Evolutionary conservation across 2,329 filamentous ascomycete species (phyloP), one percentile per base, ranked within the genome.

Genomic region (Neofusicoccum laricinum): DNA sequence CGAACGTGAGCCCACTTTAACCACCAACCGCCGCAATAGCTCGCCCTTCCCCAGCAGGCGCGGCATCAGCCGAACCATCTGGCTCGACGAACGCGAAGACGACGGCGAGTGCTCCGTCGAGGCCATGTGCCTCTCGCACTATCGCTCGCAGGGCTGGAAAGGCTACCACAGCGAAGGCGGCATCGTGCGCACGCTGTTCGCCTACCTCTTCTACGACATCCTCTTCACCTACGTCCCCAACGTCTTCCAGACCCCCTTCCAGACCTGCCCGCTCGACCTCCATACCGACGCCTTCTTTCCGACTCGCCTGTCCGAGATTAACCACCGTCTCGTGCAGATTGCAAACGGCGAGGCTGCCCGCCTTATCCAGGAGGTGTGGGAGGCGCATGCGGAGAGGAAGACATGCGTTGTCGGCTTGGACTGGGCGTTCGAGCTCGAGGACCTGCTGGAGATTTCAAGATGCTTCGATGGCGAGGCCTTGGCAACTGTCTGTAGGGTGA

Each of bases 201-300:
- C 76, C n/a, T 94, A 95, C 72, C 86, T 99, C 17, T 97, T 98
- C 80, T 95, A 89, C 80, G 94, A 99, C 76, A 86, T 98, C 25
- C 81, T 99, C 6, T 98, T 98, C 78, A 83, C 92, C 30, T 97
- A 96, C 76, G 86, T 98, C 4, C 94, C 95, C 30, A 97, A 98
- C 70, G 94, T 99, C 63, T 99, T 99, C 76, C 94, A 98, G 75
- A 99, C 95, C 5, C 87, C 90, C 0, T 99, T 92, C 74, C 95
- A 99, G 77, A 96, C 92, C 0, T 97, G 92, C 72, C 95, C 95
- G 0, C 80, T 99, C 3, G 95, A 99, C 75, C 81, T 99, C 5
- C 90, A 96, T 73, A 97, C 93, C 0, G 95, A 99, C 74, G 88
- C 90, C 2, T 99, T 99, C 79, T 98, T 92, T 73, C 86, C 91